Conservation (phyloP, 305 asterid species). For the Lippia alba region DNA sequence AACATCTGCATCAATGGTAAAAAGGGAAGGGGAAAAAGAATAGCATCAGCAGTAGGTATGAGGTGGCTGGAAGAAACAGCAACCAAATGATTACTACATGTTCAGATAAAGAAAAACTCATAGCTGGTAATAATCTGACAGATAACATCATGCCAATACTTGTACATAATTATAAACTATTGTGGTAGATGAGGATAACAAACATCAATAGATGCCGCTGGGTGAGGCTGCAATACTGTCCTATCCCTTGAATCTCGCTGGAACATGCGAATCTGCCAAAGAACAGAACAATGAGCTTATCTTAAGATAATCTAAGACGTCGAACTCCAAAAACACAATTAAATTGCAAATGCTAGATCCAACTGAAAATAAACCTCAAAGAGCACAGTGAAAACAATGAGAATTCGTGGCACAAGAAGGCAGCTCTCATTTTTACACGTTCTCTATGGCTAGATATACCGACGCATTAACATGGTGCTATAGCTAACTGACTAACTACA, state of each 20-base stretch:
- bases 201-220: conserved; percentile 97
- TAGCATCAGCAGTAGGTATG: conserved; percentile 27
- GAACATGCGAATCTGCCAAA: conserved; percentile 86
- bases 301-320: conserved; percentile 9
- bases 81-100: conserved; percentile 4
- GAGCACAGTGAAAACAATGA: conserved; percentile 4
- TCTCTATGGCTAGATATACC: background rate
- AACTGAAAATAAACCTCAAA: conserved; percentile 25
- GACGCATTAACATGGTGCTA: conserved; percentile 4
- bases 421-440: conserved; percentile 10
- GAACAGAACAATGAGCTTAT: conserved; percentile 22
- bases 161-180: conserved; percentile 6
- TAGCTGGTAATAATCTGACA: conserved; percentile 15
- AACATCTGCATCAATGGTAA: conserved; percentile 72
- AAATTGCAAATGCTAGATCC: conserved; percentile 28
- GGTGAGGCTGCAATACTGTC: conserved; percentile 91
- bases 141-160: conserved; percentile 30
- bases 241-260: conserved; percentile 92
- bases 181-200: conserved; percentile 40
- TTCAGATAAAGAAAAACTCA: conserved; percentile 15
- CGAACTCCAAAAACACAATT: conserved; percentile 22
- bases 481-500: conserved; percentile 19
- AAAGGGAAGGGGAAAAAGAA: conserved; percentile 18
- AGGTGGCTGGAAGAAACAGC: conserved; percentile 13
- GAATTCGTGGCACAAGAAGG: conserved; percentile 11